Conservation (phyloP, 2,329 filamentous ascomycete species). For the Colletotrichum melonis region DNA sequence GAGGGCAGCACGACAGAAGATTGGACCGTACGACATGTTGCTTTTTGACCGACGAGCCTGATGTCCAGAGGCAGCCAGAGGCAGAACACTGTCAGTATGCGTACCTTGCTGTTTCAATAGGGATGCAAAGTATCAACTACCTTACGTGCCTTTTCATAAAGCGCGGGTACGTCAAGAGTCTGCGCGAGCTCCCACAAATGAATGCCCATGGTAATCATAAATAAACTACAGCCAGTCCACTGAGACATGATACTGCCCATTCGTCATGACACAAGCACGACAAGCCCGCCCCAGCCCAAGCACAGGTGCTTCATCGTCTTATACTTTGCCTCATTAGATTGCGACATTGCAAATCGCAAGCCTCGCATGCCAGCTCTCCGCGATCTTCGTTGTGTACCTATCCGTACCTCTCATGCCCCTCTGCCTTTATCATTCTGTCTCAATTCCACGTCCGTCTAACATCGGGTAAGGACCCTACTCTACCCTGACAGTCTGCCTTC, state of each 20-base stretch:
- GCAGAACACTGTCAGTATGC: background rate
- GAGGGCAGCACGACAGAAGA: background rate
- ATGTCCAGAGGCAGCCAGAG: background rate
- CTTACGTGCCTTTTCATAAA: background rate
- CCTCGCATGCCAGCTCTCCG: conserved; percentile 32
- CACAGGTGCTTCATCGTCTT: conserved; percentile 6
- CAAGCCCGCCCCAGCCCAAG: conserved; percentile 8
- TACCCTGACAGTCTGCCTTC: background rate
- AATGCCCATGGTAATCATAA: background rate
- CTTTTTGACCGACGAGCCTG: background rate
- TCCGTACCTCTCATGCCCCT: background rate
- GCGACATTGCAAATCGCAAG: conserved; percentile 34
- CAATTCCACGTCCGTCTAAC: background rate
- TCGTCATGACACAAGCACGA: conserved; percentile 19
- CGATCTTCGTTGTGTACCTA: background rate
- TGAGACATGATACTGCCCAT: conserved; percentile 31
- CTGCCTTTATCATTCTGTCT: background rate
- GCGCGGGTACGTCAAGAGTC: background rate
- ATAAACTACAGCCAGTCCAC: conserved; percentile 17
- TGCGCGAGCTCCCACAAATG: background rate
- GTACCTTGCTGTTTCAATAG: background rate
- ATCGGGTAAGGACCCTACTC: background rate
- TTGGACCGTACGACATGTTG: conserved; percentile 16
- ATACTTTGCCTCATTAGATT: conserved; percentile 23
- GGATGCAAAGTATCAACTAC: background rate